Conservation (phyloP, 306 rosid species). For the Cicer judaicum region DNA sequence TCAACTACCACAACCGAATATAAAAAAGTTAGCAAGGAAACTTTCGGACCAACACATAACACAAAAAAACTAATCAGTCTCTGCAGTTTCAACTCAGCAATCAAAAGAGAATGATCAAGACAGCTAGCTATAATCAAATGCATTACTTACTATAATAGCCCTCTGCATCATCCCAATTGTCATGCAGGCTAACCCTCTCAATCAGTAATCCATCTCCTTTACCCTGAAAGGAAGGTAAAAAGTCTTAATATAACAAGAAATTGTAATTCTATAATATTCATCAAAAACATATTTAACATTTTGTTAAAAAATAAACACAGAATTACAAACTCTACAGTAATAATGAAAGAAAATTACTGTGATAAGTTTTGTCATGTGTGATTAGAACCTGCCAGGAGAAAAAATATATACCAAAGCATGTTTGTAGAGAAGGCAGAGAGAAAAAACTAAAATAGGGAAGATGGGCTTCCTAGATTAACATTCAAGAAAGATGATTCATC, state of each 20-base stretch:
- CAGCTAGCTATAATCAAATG: conserved; percentile 19
- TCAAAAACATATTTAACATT: too few relatives aligned
- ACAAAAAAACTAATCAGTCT: conserved; percentile 7
- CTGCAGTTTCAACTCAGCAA: conserved; percentile 15
- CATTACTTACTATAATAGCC: conserved; percentile 90
- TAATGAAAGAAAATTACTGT: conserved; percentile 7
- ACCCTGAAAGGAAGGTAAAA: conserved; percentile 57
- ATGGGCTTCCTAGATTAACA: conserved; percentile 6
- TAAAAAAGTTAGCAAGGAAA: background rate
- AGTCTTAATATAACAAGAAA: conserved; percentile 28
- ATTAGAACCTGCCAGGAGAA: conserved; percentile 2
- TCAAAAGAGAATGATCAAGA: conserved; percentile 9
- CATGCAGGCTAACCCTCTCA: conserved; percentile 86
- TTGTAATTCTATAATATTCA: too few relatives aligned
- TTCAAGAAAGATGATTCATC: background rate
- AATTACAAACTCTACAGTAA: background rate
- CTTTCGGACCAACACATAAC: background rate
- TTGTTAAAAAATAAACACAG: too few relatives aligned
- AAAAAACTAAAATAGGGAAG: conserved; percentile 8
- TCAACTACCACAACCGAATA: conserved; percentile 20
- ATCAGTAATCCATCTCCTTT: conserved; percentile 72
- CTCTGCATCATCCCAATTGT: conserved; percentile 99
- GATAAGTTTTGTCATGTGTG: background rate
- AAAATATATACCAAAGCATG: conserved; percentile 19
- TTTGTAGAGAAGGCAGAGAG: background rate